Base-by-base conservation (phyloP, 2,329 filamentous ascomycete species). In the Fusarium oxysporum region DNA sequence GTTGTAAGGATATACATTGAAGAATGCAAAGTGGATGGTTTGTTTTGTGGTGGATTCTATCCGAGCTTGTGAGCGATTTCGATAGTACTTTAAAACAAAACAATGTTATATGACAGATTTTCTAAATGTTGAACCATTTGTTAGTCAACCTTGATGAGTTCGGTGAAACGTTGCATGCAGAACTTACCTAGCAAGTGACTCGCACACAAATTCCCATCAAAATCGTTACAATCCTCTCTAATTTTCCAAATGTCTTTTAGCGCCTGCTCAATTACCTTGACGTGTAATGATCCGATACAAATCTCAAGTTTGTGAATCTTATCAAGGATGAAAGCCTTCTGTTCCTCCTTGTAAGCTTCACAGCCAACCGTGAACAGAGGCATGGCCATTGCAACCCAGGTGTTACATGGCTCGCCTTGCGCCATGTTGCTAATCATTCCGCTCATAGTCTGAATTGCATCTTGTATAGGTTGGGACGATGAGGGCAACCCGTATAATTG, bases 371-470 rank as follows among this genome's bases (percentile, higher is more conserved):
- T 79, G 5, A 79, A 79, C 1, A 79, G 40, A 0, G 78, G 78
- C 78, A 79, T 79, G 0, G 78, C 72, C 78, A 79, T 79, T 0
- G 78, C 78, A 5, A 79, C 78, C 78, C 78, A 79, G 0, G 78
- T 79, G n/a, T 79, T 77, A 11, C 78, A 79, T 1, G 78, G 77
- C 23, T 78, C 71, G 0, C 78, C 78, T 17, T 79, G 78, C 0
- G 75, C 70, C 78, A 79, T 79, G 5, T 76, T 76, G 9, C 51
- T 70, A 0, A 79, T 70, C 75, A 79, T 79, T 0, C 25, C 61
- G 5, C 65, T 70, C 0, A 79, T 79, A 0, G 48, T 63, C 0
- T 55, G 19, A 3, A 79, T 57, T 1, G 78, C 78, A 8, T 47
- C 30, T 5, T 70, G 73, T 16, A 79, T 76, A 0, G 48, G 61